phyloP scores from a whole-genome alignment of 805 yeast genomes.

The Candida ulmi region DNA sequence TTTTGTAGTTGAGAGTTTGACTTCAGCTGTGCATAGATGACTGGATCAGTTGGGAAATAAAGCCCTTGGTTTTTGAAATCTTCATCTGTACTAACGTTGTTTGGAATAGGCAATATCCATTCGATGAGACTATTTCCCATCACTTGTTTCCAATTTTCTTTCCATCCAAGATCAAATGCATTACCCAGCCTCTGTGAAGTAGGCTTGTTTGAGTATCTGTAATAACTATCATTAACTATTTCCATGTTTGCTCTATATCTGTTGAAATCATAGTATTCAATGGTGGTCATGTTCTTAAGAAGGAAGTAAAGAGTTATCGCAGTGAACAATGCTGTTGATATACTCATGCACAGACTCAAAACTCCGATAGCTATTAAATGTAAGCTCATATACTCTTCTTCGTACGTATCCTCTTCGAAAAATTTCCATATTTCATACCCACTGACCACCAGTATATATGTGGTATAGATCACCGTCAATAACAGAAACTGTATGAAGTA shows the following conservation, averaged over 20 bases:
- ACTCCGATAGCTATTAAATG: slow-evolving; percentile 58
- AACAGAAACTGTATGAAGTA: slow-evolving; percentile 68
- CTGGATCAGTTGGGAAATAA: slow-evolving; percentile 43
- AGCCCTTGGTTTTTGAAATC: slow-evolving; percentile 39
- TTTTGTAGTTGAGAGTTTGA: slow-evolving; percentile 40
- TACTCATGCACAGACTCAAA: slow-evolving; percentile 42
- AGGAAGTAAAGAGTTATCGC: slow-evolving; percentile 56
- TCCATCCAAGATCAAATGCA: slow-evolving; percentile 68
- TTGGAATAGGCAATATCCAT: slow-evolving; percentile 65
- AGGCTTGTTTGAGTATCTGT: slow-evolving; percentile 37
- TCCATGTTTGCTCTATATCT: slow-evolving; percentile 38
- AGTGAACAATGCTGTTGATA: slow-evolving; percentile 55
- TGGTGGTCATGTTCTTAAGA: slow-evolving; percentile 65
- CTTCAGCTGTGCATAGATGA: slow-evolving; percentile 33
- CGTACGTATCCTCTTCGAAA: slow-evolving; percentile 36
- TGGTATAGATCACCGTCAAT: slow-evolving; percentile 45
- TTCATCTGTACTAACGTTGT: slow-evolving; percentile 22
- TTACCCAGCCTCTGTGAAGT: slow-evolving; percentile 48
- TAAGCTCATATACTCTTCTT: slow-evolving; percentile 42
- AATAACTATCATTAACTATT: slow-evolving; percentile 28
- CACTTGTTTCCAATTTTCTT: slow-evolving; percentile 56
- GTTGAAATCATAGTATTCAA: slow-evolving; percentile 62
- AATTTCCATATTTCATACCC: slow-evolving; percentile 41
- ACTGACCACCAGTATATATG: slow-evolving; percentile 35
- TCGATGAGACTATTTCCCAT: slow-evolving; percentile 66